Percentiles rank a stretch among this genome's conserved stretches.
Evolutionary conservation across 148 eudicot species (phyloP).

Genomic region (Beta vulgaris): DNA sequence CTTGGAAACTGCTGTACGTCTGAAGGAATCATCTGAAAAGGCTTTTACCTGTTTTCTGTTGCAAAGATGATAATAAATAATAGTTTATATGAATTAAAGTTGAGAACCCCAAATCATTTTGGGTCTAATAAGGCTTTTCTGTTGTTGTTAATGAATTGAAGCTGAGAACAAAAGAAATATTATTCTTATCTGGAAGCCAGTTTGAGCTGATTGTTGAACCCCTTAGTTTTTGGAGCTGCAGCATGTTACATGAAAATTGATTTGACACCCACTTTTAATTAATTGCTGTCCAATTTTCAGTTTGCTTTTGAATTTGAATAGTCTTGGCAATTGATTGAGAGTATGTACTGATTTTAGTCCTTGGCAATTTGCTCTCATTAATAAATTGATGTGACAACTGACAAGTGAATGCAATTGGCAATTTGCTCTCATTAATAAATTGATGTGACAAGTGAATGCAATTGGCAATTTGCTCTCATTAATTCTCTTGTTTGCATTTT

Average conservation of each 20-base stretch:
- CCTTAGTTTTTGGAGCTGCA: background rate
- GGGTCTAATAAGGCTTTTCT: no score
- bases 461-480: background rate
- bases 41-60: background rate
- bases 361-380: no score
- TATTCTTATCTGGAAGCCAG: background rate
- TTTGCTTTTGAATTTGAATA: background rate
- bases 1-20: background rate
- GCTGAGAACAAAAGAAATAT: background rate
- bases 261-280: background rate
- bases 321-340: no score
- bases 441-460: background rate
- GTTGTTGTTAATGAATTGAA: no score
- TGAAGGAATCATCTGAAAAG: background rate
- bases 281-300: background rate
- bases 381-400: no score
- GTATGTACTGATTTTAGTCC: no score
- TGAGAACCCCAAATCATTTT: no score
- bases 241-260: background rate
- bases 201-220: background rate
- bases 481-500: constrained; percentile 13
- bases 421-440: no score
- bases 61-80: background rate
- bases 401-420: background rate
- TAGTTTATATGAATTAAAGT: background rate